Percentiles rank a stretch among this genome's conserved stretches.
Evolutionary conservation across 345 rosid genomes (phyloP).

Genomic region (Rubroshorea leprosula): DNA sequence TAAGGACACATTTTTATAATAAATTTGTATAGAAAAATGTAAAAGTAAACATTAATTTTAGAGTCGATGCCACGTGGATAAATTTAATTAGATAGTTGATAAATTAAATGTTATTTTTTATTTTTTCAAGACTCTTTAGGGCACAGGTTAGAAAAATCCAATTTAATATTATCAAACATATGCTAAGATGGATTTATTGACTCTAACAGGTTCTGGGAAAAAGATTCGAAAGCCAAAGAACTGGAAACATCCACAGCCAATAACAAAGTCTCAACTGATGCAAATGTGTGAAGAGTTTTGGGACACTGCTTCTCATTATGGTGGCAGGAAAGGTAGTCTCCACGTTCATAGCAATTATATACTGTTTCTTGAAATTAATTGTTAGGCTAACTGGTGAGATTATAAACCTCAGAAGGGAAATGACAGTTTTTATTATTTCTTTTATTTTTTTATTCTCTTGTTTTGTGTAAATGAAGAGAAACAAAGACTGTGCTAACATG

Average conservation of each 20-base stretch:
- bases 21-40: too few species aligned
- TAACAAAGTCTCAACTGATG: constrained; percentile 66
- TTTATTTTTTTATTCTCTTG: too few species aligned
- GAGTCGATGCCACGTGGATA: too few species aligned
- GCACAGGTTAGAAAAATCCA: too few species aligned
- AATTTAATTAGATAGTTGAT: neutral
- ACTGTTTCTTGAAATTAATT: neutral
- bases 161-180: neutral
- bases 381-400: neutral
- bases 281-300: constrained; percentile 87
- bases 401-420: neutral
- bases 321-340: constrained; percentile 70
- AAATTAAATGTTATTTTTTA: too few species aligned
- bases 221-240: constrained; percentile 81
- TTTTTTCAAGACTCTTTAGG: too few species aligned
- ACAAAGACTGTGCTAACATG: too few species aligned
- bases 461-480: too few species aligned
- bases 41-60: too few species aligned
- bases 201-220: constrained; percentile 44
- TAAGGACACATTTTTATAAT: too few species aligned
- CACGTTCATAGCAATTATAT: neutral
- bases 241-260: constrained; percentile 83
- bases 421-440: neutral
- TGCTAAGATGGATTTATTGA: neutral
- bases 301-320: constrained; percentile 97